Base-by-base conservation (phyloP, 495 filamentous ascomycete species). In the Talaromyces borbonicus region DNA sequence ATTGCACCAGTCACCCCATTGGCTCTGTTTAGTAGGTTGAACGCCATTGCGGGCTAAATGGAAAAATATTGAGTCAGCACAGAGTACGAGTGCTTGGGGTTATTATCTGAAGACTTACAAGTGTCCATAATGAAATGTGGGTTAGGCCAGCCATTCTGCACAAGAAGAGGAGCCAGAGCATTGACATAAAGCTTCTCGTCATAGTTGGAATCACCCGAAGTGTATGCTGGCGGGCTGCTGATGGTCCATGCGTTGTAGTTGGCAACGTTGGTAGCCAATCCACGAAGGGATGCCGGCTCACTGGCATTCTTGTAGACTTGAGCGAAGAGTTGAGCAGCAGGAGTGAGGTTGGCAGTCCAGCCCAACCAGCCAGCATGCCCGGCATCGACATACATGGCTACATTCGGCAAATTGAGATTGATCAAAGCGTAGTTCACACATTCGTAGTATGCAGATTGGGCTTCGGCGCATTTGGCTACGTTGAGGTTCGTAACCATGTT, bases 1-100 rank as follows among this genome's bases (percentile, higher is more conserved):
- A 60, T 90, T 90, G 75, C 85, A 89, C 85, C 86, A 92, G 72
- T 90, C 75, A 57, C 84, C 85, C 83, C 85, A 77, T 29, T 64
- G 73, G 50, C 75, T 61, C 58, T 84, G 84, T 24, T 63, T 53
- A 19, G 79, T 73, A 49, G 80, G 78, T 49, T 79, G 71, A 43
- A 83, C 79, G 57, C 75, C 83, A 56, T 84, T 85, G 52, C 84
- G 79, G 61, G 63, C 69, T 66, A 49, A 37, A 22, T 15, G 11
- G n/a, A n/a, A 47, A 5, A 49, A 7, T 14, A 5, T 16, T 48
- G 8, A 23, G 33, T 14, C 15, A 15, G 18, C 18, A 25, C 30
- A 14, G n/a, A n/a, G n/a, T n/a, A 31, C 24, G 19, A 35, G 19
- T 0, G 2, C 8, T 35, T 20, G 8, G 36, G n/a, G n/a, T n/a